Conservation (phyloP, 1,284 basidiomycete species). For the Vanrija sp. region DNA sequence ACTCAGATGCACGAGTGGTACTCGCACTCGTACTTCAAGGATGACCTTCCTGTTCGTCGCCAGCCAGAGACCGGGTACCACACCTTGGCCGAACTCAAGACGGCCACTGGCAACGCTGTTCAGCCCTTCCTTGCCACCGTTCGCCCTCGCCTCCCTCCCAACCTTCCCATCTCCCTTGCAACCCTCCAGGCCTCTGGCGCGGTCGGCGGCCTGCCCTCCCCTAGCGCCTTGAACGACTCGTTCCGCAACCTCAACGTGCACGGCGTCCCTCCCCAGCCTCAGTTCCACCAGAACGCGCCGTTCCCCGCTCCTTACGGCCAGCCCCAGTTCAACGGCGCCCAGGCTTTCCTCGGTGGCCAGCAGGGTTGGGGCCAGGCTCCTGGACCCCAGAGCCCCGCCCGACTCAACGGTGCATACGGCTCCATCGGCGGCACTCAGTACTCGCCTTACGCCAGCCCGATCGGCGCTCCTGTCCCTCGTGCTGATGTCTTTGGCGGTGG, state of each 20-base stretch:
- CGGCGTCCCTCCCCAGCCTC: constrained; percentile 5
- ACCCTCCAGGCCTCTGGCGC: constrained; percentile 19
- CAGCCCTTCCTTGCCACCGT: constrained; percentile 45
- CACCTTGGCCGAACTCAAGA: constrained; percentile 45
- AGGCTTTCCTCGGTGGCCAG: constrained; percentile 6
- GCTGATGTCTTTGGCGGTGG: constrained; percentile 12
- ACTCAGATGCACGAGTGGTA: constrained; percentile 96
- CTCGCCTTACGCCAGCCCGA: constrained; percentile 3
- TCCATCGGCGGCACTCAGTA: constrained; percentile 14
- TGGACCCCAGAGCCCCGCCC: constrained; percentile 14
- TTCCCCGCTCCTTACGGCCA: constrained; percentile 2
- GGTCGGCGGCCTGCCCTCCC: constrained; percentile 12
- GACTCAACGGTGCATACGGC: constrained; percentile 15
- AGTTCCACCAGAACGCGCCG: constrained; percentile 1
- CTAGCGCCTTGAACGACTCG: constrained; percentile 23
- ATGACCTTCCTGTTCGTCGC: constrained; percentile 78
- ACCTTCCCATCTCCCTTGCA: constrained; percentile 39
- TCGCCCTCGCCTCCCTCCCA: constrained; percentile 39
- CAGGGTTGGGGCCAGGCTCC: constrained; percentile 14
- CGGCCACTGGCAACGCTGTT: constrained; percentile 40
- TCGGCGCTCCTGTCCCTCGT: constrained; percentile 19
- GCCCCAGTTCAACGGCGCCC: constrained; percentile 10
- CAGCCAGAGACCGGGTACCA: constrained; percentile 48
- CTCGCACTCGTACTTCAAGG: constrained; percentile 83
- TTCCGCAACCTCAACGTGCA: constrained; percentile 33